Evolutionary conservation across 208 protist species (phyloP).

Genomic region (Tetramitus jugosus): DNA sequence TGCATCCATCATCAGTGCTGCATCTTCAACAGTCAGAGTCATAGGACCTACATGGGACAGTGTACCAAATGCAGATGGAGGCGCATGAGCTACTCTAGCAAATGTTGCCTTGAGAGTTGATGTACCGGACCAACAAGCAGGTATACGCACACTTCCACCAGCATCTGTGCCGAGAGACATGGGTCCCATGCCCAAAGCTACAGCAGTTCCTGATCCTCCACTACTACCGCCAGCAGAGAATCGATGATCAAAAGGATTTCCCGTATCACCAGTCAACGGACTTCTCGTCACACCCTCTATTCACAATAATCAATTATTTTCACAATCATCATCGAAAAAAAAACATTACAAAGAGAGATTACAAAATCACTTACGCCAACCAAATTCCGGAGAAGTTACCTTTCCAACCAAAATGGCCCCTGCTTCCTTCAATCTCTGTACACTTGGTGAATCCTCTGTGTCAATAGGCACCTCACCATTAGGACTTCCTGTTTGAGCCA

Average conservation of each 20-base stretch:
- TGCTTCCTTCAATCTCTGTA: not conserved
- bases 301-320: not conserved
- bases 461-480: not conserved
- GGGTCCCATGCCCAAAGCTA: not conserved
- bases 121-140: not conserved
- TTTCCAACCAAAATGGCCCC: conserved; percentile 14
- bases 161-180: conserved; percentile 7
- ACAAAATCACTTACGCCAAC: too few relatives aligned
- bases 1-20: not conserved
- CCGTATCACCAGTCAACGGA: not conserved
- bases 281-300: not conserved
- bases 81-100: not conserved
- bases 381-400: not conserved
- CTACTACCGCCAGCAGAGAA: not conserved
- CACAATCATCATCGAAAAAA: too few relatives aligned
- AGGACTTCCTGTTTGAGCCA: not conserved
- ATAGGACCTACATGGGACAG: not conserved
- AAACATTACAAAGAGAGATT: too few relatives aligned
- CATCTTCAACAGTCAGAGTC: not conserved
- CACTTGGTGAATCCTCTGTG: not conserved
- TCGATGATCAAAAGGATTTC: conserved; percentile 2
- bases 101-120: not conserved
- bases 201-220: not conserved
- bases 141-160: conserved; percentile 4
- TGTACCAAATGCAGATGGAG: not conserved